phyloP scores from a whole-genome alignment of 2,329 filamentous ascomycete species.

The Trichoderma sp. region DNA sequence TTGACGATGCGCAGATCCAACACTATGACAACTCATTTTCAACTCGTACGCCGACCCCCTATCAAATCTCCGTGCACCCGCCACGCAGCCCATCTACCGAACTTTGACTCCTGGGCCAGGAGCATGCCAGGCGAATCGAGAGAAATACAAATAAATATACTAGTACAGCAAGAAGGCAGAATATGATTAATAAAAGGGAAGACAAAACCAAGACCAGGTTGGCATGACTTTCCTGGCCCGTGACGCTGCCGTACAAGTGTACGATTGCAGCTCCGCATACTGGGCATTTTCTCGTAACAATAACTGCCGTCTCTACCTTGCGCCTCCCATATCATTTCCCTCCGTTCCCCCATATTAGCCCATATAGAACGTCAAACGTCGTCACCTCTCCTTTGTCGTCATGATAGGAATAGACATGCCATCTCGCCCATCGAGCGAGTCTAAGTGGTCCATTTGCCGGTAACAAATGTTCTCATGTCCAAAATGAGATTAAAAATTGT shows the following conservation, averaged over 20 bases:
- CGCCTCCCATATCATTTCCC: slow-evolving; percentile 23
- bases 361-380: slow-evolving; percentile 38
- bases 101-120: slow-evolving; percentile 15
- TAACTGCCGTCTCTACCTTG: slow-evolving; percentile 25
- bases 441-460: slow-evolving; percentile 31
- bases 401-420: slow-evolving; percentile 38
- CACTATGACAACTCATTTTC: background rate
- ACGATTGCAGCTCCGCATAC: slow-evolving; percentile 7
- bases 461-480: slow-evolving; percentile 22
- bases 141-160: slow-evolving; percentile 25
- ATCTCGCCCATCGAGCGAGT: slow-evolving; percentile 27
- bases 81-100: slow-evolving; percentile 15
- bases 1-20: background rate
- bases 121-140: slow-evolving; percentile 22
- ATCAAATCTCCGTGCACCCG: slow-evolving; percentile 1
- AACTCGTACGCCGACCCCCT: background rate
- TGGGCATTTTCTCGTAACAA: slow-evolving; percentile 22
- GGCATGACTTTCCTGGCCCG: slow-evolving; percentile 18
- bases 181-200: slow-evolving; percentile 24
- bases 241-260: slow-evolving; percentile 24
- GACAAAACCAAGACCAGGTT: slow-evolving; percentile 10
- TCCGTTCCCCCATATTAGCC: slow-evolving; percentile 25
- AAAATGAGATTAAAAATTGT: slow-evolving; percentile 28
- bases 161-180: slow-evolving; percentile 27
- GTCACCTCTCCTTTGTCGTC: slow-evolving; percentile 37